Conservation (phyloP, 768 basidiomycete species). For the Rhodotorula kratochvilovae region DNA sequence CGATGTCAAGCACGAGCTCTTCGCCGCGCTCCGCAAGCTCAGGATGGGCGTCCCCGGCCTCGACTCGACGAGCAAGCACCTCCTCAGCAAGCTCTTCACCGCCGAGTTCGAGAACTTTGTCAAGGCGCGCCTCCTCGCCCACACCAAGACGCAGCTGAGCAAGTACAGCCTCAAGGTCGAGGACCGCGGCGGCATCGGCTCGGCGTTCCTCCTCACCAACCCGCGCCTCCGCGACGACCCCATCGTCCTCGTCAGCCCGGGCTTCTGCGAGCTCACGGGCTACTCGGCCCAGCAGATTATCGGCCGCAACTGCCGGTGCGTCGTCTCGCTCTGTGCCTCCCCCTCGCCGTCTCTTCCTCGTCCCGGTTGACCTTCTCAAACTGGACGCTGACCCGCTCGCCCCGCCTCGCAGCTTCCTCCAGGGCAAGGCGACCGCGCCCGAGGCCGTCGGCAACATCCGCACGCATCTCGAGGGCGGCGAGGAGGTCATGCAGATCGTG, state of each 20-base stretch:
- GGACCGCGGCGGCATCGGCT: conserved; percentile 24
- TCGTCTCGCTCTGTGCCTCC: neutral
- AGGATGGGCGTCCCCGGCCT: neutral
- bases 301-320: conserved; percentile 30
- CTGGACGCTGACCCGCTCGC: neutral
- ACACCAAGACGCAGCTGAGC: conserved; percentile 19
- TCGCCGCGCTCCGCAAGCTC: neutral
- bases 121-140: conserved; percentile 7
- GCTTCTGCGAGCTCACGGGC: conserved; percentile 29
- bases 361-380: neutral
- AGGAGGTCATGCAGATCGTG: conserved; percentile 23
- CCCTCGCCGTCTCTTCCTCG: too few relatives aligned
- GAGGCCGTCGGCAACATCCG: conserved; percentile 10
- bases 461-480: neutral
- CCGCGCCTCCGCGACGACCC: conserved; percentile 31
- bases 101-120: conserved; percentile 13
- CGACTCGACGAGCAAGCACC: conserved; percentile 13
- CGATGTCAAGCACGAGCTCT: neutral
- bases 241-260: conserved; percentile 22
- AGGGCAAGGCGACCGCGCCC: conserved; percentile 17
- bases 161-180: conserved; percentile 2
- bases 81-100: conserved; percentile 14
- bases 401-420: conserved; percentile 15
- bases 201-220: conserved; percentile 31
- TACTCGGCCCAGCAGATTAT: conserved; percentile 28